Evolutionary conservation across 202 grass and related monocot species (phyloP), one percentile per base, ranked within the genome.

Genomic region (Schoenoplectus triqueter): DNA sequence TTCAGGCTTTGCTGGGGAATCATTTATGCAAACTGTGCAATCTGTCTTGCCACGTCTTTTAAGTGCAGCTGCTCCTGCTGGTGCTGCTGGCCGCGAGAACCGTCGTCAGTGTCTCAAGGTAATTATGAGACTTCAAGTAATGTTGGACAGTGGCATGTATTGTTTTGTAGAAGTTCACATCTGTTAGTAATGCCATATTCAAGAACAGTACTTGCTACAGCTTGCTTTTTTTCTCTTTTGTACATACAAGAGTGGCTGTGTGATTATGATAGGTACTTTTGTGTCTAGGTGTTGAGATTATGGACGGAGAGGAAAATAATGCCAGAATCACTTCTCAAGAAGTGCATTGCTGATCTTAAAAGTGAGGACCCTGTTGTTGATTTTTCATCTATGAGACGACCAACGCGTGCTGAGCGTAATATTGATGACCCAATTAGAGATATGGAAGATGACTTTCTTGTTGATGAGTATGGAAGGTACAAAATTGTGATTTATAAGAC

Each of bases 391-490:
- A 73, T 87, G 62, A 91, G 88, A 86, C 86, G 88, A 18, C 96
- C 85, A 73, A 91, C 96, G 64, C 93, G 90, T n/a, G 91, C 96
- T 64, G 96, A 99, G 82, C 91, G 96, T 64, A 95, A 90, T 81
- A 93, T 99, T 68, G 96, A 99, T 78, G 96, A 99, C 86, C 96
- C 96, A 82, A 94, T 99, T 66, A 91, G 96, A 86, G 96, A 99
- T 82, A 94, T 99, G 96, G 93, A 95, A 72, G 96, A 91, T 85
- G 95, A 92, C 87, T 83, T 83, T 83, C 90, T 92, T 79, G 92
- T 98, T 80, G 96, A 99, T 83, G 96, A 99, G 80, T 99, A 99
- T 89, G 96, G 96, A 92, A 99, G 96, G 96, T 99, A 92, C 73
- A 84, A 21, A 64, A 19, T 67, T 50, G 70, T 68, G 62, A 64